Evolutionary conservation across 495 filamentous ascomycete species (phyloP).

Genomic region (Penicillium coprophilum): DNA sequence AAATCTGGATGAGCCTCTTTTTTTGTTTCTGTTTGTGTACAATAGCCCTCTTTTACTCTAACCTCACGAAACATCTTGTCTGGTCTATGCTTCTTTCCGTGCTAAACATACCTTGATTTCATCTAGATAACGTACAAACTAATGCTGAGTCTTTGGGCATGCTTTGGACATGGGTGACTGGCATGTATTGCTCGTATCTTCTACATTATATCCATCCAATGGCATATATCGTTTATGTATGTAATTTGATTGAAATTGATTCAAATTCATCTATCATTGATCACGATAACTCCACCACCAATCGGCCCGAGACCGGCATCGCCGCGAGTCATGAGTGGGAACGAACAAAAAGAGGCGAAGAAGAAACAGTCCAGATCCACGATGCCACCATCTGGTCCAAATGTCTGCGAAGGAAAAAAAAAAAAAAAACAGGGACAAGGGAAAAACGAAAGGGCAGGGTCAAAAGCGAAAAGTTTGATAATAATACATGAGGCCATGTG

Average conservation of each 20-base stretch:
- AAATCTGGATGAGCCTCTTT: slow-evolving; percentile 15
- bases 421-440: not conserved
- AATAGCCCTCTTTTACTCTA: slow-evolving; percentile 11
- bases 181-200: not conserved
- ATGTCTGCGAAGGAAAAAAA: not conserved
- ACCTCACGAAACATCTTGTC: slow-evolving; percentile 9
- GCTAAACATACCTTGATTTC: not conserved
- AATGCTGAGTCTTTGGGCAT: too few relatives aligned
- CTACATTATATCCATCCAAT: not conserved
- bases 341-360: not conserved
- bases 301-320: not conserved
- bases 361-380: not conserved
- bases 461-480: slow-evolving; percentile 9
- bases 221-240: not conserved
- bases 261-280: slow-evolving; percentile 10
- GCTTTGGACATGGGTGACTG: not conserved
- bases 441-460: slow-evolving; percentile 1
- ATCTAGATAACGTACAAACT: not conserved
- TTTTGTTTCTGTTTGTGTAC: slow-evolving; percentile 17
- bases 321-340: not conserved
- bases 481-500: slow-evolving; percentile 17
- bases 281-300: not conserved
- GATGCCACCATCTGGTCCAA: not conserved
- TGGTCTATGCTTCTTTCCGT: not conserved
- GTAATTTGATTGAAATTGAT: slow-evolving; percentile 6